Evolutionary conservation across 495 filamentous ascomycete genomes (phyloP).

Genomic region (Penicillium malachiteum): DNA sequence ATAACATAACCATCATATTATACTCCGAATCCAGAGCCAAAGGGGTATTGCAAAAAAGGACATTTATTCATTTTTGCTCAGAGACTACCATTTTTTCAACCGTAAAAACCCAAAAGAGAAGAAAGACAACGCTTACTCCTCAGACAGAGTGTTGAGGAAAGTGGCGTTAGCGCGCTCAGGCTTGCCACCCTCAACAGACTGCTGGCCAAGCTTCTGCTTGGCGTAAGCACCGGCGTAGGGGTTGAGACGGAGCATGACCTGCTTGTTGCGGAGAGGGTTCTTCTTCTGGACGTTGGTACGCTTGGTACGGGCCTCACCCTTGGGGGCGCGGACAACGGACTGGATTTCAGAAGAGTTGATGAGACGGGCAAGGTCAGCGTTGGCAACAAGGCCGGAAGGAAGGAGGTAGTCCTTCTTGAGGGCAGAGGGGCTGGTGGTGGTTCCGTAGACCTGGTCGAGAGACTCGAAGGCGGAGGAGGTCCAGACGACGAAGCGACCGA

Average conservation of each 20-base stretch:
- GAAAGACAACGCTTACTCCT: slow-evolving; percentile 45
- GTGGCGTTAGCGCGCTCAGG: slow-evolving; percentile 47
- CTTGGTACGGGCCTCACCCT: slow-evolving; percentile 89
- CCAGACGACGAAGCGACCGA: slow-evolving; percentile 99
- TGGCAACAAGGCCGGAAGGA: slow-evolving; percentile 79
- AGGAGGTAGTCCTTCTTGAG: slow-evolving; percentile 99
- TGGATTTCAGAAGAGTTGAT: slow-evolving; percentile 99
- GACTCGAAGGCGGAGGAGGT: slow-evolving; percentile 94
- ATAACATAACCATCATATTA: slow-evolving; percentile 35
- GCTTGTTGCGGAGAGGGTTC: slow-evolving; percentile 98
- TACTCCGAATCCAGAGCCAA: slow-evolving; percentile 27
- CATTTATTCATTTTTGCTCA: slow-evolving; percentile 37
- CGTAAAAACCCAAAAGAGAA: slow-evolving; percentile 16
- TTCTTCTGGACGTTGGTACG: slow-evolving; percentile 92
- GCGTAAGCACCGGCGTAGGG: slow-evolving; percentile 87
- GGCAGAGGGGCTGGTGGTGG: slow-evolving; percentile 74
- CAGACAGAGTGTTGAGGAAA: slow-evolving; percentile 53
- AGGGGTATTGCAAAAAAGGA: slow-evolving; percentile 33
- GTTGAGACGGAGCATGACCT: slow-evolving; percentile 94
- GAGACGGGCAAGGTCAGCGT: slow-evolving; percentile 90
- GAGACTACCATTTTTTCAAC: slow-evolving; percentile 31
- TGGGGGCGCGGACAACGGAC: slow-evolving; percentile 82
- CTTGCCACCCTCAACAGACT: slow-evolving; percentile 55
- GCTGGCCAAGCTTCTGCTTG: slow-evolving; percentile 75
- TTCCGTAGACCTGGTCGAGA: slow-evolving; percentile 94